Evolutionary conservation across 345 rosid genomes (phyloP), one percentile per base, ranked within the genome.

Genomic region (Salix purpurea): DNA sequence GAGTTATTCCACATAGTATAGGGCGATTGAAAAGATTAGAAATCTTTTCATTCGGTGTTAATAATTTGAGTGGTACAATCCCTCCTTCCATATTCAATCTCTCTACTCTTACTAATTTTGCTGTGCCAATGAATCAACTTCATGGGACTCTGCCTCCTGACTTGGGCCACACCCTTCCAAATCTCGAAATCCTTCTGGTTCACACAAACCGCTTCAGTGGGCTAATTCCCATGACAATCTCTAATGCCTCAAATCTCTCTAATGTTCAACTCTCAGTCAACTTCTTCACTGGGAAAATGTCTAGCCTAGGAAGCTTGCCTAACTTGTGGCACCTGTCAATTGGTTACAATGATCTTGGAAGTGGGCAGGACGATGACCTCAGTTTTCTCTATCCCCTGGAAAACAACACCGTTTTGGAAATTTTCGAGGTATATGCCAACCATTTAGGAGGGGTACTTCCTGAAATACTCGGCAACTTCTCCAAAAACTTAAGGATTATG

Each of bases 1-100:
- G 75, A 21, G 14, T 30, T 0, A 76, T 85, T 66, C 88, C 86
- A 4, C 58, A 21, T 7, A 65, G 77, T 36, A 34, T 85, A 48
- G 85, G 85, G 34, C 23, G 42, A 24, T 13, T 77, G 79, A 74
- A 77, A 42, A 78, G 64, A 37, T 75, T 84, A 19, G 28, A 0
- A 5, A 15, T 8, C 34, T 30, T 69, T 37, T 1, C 21, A 37
- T 32, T 79, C 8, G 73, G 54, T 0, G 7, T 3, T 3, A 73
- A 69, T 42, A 46, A 14, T 15, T 40, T 83, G 1, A 4, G 36
- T 0, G 85, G 85, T 54, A 65, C 70, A 83, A 83, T 32, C 67
- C 73, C 6, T 83, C 81, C n/a, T 65, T 39, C 42, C 42, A 39
- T 39, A 39, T 9, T 39, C 42, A 39, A 39, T 39, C 44, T 40